Evolutionary conservation across 768 basidiomycete genomes (phyloP).

Genomic region (Dacryopinax primogenitus): DNA sequence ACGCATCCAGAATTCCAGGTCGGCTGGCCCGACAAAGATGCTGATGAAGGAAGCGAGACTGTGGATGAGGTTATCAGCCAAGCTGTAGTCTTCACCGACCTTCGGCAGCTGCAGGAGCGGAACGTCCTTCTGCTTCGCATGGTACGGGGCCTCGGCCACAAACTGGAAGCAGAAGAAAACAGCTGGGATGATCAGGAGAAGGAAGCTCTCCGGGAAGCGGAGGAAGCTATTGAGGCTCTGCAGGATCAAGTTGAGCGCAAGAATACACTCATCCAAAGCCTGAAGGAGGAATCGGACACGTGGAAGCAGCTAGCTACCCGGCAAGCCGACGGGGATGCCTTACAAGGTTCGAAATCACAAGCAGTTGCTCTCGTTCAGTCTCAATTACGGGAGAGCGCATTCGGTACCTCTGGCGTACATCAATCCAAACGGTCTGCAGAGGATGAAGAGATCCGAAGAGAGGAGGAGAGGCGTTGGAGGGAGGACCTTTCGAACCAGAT

Average conservation of each 20-base stretch:
- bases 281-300: constrained; percentile 78
- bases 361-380: not conserved
- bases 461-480: not conserved
- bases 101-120: constrained; percentile 73
- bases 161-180: constrained; percentile 75
- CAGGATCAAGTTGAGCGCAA: constrained; percentile 66
- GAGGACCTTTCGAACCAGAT: not conserved
- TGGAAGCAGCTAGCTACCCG: constrained; percentile 61
- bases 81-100: constrained; percentile 72
- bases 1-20: constrained; percentile 37
- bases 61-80: constrained; percentile 77
- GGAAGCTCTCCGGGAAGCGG: constrained; percentile 77
- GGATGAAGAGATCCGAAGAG: constrained; percentile 12
- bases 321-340: constrained; percentile 27
- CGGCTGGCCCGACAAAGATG: constrained; percentile 28
- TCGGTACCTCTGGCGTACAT: not conserved
- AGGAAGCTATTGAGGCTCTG: constrained; percentile 69
- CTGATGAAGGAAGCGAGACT: constrained; percentile 38
- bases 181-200: constrained; percentile 57
- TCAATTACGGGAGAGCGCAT: constrained; percentile 13
- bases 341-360: not conserved
- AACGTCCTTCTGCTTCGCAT: constrained; percentile 81
- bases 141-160: constrained; percentile 64
- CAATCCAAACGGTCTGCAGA: not conserved
- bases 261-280: constrained; percentile 64